Percentiles rank a stretch among this genome's conserved stretches.
phyloP scores from a whole-genome alignment of 2,329 filamentous ascomycete species.

The Fusarium chuoi region DNA sequence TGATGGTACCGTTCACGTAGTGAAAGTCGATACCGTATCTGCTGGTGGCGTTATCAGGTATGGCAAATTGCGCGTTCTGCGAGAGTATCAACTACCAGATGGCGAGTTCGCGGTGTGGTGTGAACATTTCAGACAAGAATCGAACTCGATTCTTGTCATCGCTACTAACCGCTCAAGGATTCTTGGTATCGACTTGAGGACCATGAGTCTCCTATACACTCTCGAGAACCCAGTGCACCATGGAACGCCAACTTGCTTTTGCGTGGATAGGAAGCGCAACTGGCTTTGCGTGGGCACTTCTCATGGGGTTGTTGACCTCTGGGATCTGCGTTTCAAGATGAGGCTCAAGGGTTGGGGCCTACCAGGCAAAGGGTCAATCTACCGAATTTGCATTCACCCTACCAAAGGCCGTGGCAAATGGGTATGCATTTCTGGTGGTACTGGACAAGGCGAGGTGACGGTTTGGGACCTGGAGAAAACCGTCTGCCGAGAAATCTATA shows the following conservation, averaged over 20 bases:
- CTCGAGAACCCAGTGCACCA: slow-evolving; percentile 91
- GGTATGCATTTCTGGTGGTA: slow-evolving; percentile 90
- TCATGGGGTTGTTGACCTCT: slow-evolving; percentile 91
- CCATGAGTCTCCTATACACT: slow-evolving; percentile 83
- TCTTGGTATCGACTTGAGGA: slow-evolving; percentile 84
- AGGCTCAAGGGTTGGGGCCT: slow-evolving; percentile 90
- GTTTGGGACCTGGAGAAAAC: slow-evolving; percentile 96
- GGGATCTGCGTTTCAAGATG: slow-evolving; percentile 95
- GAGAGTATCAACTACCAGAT: slow-evolving; percentile 80
- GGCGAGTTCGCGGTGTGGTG: slow-evolving; percentile 88
- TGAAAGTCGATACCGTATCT: slow-evolving; percentile 74
- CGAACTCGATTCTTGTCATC: slow-evolving; percentile 82
- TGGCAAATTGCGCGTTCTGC: slow-evolving; percentile 78
- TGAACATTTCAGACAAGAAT: slow-evolving; percentile 88
- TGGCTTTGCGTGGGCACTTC: slow-evolving; percentile 94
- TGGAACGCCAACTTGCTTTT: slow-evolving; percentile 91
- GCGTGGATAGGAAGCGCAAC: slow-evolving; percentile 83
- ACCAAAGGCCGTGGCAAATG: slow-evolving; percentile 81
- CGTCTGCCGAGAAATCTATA: slow-evolving; percentile 88
- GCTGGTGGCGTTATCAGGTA: slow-evolving; percentile 72
- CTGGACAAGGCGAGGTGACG: slow-evolving; percentile 86
- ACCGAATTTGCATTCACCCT: slow-evolving; percentile 82
- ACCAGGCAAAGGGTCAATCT: slow-evolving; percentile 81
- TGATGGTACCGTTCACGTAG: slow-evolving; percentile 89
- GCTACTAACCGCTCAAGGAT: slow-evolving; percentile 89